A percentile compares a stretch with the other conserved stretches of the same genome.
These are phyloP conservation scores for Anaeromyces robustus DNA, from an alignment of 192 early-diverging fungal genomes.

Conservation along the genomic window DNA sequence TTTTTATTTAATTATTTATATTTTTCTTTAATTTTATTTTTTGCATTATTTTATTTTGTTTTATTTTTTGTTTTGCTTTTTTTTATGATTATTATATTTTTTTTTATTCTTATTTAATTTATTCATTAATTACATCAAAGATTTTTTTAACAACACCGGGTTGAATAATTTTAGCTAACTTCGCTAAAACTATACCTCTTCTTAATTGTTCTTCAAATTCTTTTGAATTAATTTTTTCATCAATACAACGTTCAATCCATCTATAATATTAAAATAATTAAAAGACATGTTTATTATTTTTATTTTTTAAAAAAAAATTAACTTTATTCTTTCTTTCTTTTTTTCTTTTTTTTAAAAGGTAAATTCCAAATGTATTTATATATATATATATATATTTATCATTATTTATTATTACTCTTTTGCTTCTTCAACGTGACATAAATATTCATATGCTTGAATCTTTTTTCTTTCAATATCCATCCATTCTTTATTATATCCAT, in stretches of 20 bases:
- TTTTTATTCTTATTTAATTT: too few species aligned
- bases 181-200: constrained; percentile 83
- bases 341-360: too few species aligned
- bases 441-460: constrained; percentile 94
- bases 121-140: constrained; percentile 32
- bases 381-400: too few species aligned
- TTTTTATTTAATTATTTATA: too few species aligned
- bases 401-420: constrained; percentile 55
- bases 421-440: constrained; percentile 96
- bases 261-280: constrained; percentile 17
- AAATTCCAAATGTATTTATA: too few species aligned
- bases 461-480: constrained; percentile 78
- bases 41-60: too few species aligned
- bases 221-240: constrained; percentile 58
- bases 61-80: too few species aligned
- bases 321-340: too few species aligned
- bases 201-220: constrained; percentile 77
- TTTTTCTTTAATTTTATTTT: too few species aligned
- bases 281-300: too few species aligned
- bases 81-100: too few species aligned
- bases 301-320: too few species aligned
- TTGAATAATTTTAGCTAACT: constrained; percentile 68
- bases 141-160: constrained; percentile 74
- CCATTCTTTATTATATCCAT: constrained; percentile 28
- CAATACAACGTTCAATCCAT: constrained; percentile 90